These are phyloP conservation scores for Apiospora aurea DNA, from an alignment of 2,329 filamentous ascomycete species.

Conservation along the genomic window DNA sequence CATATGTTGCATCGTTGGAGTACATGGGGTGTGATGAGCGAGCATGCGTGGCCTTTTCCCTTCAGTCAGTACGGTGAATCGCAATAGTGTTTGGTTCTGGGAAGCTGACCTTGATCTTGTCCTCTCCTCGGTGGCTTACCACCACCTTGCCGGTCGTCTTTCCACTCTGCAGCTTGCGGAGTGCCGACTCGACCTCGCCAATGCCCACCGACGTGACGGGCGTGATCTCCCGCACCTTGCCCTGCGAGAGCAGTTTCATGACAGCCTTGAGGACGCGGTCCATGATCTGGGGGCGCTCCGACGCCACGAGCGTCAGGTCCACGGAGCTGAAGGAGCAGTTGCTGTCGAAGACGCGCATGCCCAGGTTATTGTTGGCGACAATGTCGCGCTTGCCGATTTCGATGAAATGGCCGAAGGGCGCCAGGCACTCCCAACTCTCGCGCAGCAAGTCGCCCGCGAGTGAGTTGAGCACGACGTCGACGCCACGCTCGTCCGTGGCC, in stretches of 20 bases:
- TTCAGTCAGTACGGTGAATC: not conserved
- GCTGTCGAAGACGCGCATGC: slow-evolving; percentile 53
- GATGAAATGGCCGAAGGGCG: slow-evolving; percentile 41
- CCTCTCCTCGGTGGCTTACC: slow-evolving; percentile 46
- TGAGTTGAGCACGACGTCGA: slow-evolving; percentile 34
- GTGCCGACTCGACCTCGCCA: slow-evolving; percentile 25
- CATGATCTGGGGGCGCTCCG: slow-evolving; percentile 38
- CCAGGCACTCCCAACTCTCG: slow-evolving; percentile 41
- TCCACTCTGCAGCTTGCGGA: slow-evolving; percentile 34
- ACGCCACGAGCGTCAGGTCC: slow-evolving; percentile 52
- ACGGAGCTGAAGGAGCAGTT: slow-evolving; percentile 55
- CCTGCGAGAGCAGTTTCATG: slow-evolving; percentile 36
- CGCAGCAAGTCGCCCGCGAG: slow-evolving; percentile 30
- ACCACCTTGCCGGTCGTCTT: slow-evolving; percentile 50
- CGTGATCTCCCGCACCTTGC: slow-evolving; percentile 40
- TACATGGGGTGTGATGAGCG: slow-evolving; percentile 26
- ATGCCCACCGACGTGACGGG: slow-evolving; percentile 42
- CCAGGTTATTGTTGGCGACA: slow-evolving; percentile 37
- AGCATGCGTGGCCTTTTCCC: not conserved
- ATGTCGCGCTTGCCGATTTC: slow-evolving; percentile 41
- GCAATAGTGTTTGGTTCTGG: too few relatives aligned
- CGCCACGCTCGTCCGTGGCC: slow-evolving; percentile 25
- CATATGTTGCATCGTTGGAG: slow-evolving; percentile 50
- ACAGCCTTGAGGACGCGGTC: slow-evolving; percentile 36
- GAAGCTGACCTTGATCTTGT: slow-evolving; percentile 29